Conservation (phyloP, 2,329 filamentous ascomycete genomes). For the Fusarium sp. region DNA sequence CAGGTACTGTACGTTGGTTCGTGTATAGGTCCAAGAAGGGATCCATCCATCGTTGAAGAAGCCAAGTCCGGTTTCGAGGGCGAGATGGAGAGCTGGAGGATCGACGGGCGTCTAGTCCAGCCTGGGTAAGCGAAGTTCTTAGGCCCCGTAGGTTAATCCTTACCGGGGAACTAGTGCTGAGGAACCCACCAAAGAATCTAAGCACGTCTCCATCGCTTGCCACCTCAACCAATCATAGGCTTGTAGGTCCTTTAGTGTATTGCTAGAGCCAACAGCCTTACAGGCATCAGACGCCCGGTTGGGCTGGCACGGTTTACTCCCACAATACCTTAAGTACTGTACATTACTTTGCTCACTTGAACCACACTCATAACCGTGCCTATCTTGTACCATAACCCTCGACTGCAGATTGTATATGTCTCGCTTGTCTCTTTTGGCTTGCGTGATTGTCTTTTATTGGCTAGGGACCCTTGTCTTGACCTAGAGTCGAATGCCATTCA, state of each 20-base stretch:
- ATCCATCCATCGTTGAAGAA: conserved; percentile 3
- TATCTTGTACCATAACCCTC: background rate
- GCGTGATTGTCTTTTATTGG: conserved; percentile 9
- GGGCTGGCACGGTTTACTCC: background rate
- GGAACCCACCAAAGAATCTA: conserved; percentile 8
- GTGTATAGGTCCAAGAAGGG: background rate
- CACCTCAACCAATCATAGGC: conserved; percentile 1
- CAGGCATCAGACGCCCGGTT: conserved; percentile 24
- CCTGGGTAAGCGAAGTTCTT: conserved; percentile 5
- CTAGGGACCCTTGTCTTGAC: conserved; percentile 3
- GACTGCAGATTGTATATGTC: background rate
- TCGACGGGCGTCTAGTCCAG: conserved; percentile 1
- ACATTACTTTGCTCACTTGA: background rate
- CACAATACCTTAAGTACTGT: background rate
- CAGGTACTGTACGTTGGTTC: background rate
- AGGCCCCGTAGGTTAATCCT: background rate
- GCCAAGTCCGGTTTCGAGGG: background rate
- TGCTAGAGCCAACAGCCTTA: conserved; percentile 32
- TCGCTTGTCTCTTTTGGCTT: conserved; percentile 8
- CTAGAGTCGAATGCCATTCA: conserved; percentile 16
- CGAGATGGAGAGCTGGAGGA: background rate
- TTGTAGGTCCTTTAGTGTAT: background rate
- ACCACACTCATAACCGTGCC: background rate
- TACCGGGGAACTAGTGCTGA: background rate
- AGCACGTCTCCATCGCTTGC: too few relatives aligned